These are phyloP conservation scores for Paraleonurus japonicus DNA, from an alignment of 257 asterid species.

Conservation along the genomic window DNA sequence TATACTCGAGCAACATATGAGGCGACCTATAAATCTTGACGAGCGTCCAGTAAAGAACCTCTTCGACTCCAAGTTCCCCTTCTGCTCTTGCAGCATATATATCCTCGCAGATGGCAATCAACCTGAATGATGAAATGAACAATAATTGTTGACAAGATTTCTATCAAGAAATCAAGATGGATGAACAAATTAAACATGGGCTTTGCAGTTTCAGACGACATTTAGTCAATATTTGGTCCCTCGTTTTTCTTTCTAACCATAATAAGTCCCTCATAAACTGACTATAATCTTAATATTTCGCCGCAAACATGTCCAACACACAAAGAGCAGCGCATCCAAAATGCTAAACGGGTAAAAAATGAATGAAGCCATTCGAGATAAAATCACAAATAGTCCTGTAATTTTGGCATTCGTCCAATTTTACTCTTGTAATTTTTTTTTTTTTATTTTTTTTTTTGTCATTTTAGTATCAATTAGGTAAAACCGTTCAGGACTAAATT, in stretches of 20 bases:
- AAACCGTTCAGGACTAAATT: too few species aligned
- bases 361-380: too few species aligned
- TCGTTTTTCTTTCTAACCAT: not conserved
- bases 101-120: conserved; percentile 97
- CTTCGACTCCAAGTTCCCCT: conserved; percentile 97
- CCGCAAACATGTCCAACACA: not conserved
- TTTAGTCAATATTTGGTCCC: not conserved
- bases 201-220: too few species aligned
- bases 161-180: not conserved
- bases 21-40: conserved; percentile 97
- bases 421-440: too few species aligned
- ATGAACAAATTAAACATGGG: not conserved
- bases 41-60: conserved; percentile 92
- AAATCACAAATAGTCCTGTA: too few species aligned
- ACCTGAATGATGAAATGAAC: conserved; percentile 44
- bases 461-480: too few species aligned
- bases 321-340: not conserved
- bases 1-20: conserved; percentile 91
- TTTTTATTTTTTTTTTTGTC: too few species aligned
- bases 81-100: conserved; percentile 98
- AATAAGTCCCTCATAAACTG: not conserved
- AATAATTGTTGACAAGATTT: not conserved
- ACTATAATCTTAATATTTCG: not conserved
- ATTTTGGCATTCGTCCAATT: too few species aligned
- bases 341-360: not conserved